Percentiles rank a stretch among this genome's conserved stretches.
These are phyloP conservation scores for Lichtheimia ornata DNA, from an alignment of 371 early-diverging fungal species.

Conservation along the genomic window DNA sequence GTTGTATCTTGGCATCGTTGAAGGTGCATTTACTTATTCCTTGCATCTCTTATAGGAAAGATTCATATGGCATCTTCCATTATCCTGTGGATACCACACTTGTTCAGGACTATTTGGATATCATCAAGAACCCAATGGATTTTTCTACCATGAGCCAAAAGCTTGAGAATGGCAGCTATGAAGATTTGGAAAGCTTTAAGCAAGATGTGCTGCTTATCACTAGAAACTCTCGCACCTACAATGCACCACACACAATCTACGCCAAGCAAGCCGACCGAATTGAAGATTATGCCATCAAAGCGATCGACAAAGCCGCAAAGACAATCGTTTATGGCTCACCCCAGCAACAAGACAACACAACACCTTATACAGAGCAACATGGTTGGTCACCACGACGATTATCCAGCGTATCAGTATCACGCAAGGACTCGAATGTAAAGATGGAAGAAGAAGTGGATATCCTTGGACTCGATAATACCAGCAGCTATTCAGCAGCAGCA, in stretches of 20 bases:
- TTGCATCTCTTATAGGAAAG: slow-evolving; percentile 26
- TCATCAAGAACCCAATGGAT: slow-evolving; percentile 77
- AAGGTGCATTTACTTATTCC: neutral
- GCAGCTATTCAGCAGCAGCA: slow-evolving; percentile 1
- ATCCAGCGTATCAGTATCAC: slow-evolving; percentile 11
- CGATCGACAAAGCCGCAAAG: slow-evolving; percentile 63
- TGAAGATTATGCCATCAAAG: slow-evolving; percentile 53
- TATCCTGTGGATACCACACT: slow-evolving; percentile 78
- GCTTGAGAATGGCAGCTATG: slow-evolving; percentile 50
- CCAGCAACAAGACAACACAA: slow-evolving; percentile 3
- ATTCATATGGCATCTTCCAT: slow-evolving; percentile 77
- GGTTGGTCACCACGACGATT: neutral
- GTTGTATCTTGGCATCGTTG: neutral
- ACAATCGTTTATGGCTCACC: slow-evolving; percentile 45
- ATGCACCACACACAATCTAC: slow-evolving; percentile 71
- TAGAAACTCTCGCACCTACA: slow-evolving; percentile 74
- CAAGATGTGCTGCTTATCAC: slow-evolving; percentile 69
- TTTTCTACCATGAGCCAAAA: slow-evolving; percentile 69
- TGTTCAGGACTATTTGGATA: slow-evolving; percentile 76
- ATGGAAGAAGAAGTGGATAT: slow-evolving; percentile 58
- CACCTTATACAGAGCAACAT: slow-evolving; percentile 10
- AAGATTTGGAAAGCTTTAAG: slow-evolving; percentile 54
- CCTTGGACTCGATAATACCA: slow-evolving; percentile 40
- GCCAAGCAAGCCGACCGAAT: slow-evolving; percentile 72
- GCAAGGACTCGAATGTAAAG: slow-evolving; percentile 22